These are phyloP conservation scores for Podospora bellae-mahoneyi DNA, from an alignment of 495 filamentous ascomycete genomes.

Conservation along the genomic window DNA sequence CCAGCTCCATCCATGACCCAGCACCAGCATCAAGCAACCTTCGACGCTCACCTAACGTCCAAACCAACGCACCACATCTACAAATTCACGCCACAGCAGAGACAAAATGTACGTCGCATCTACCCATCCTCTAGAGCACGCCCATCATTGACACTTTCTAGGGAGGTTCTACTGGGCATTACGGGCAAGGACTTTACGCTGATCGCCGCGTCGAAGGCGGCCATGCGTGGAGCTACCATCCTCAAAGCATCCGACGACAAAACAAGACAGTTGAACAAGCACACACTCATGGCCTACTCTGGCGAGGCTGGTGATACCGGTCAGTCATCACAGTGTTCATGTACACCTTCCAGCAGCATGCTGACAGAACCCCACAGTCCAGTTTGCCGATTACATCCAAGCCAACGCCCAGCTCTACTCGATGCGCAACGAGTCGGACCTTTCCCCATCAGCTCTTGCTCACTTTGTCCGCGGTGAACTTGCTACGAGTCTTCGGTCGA, in stretches of 20 bases:
- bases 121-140: neutral
- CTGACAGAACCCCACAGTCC: constrained; percentile 58
- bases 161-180: constrained; percentile 97
- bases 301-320: constrained; percentile 96
- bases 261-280: constrained; percentile 82
- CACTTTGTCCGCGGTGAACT: constrained; percentile 92
- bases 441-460: constrained; percentile 81
- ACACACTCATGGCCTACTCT: constrained; percentile 93
- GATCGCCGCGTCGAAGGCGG: constrained; percentile 93
- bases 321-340: constrained; percentile 37
- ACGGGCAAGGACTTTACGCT: constrained; percentile 99
- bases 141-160: constrained; percentile 33
- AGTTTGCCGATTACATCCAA: constrained; percentile 99
- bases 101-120: constrained; percentile 34
- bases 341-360: neutral
- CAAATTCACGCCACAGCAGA: constrained; percentile 9
- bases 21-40: constrained; percentile 5
- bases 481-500: constrained; percentile 80
- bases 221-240: constrained; percentile 93
- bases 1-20: constrained; percentile 12
- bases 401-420: constrained; percentile 97
- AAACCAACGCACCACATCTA: constrained; percentile 1
- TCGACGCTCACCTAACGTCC: neutral
- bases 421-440: constrained; percentile 92
- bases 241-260: constrained; percentile 97